phyloP scores from a whole-genome alignment of 805 yeast genomes.

The Teunomyces panamensis region DNA sequence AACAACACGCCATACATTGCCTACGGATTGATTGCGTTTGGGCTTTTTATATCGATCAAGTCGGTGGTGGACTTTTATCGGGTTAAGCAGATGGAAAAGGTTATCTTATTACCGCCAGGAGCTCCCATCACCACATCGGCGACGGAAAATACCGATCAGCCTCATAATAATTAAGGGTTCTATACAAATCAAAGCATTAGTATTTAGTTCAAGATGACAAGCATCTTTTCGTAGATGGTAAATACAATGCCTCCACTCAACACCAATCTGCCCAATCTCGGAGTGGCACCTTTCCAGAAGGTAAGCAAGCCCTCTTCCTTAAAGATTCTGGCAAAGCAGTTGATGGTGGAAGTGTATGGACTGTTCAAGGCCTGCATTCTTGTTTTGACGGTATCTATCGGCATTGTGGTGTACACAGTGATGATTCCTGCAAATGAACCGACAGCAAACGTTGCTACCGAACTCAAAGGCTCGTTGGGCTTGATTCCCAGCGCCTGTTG shows the following conservation, averaged over 20 bases:
- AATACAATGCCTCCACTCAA: conserved; percentile 97
- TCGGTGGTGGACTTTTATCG: conserved; percentile 69
- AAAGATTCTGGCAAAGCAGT: conserved; percentile 79
- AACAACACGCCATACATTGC: conserved; percentile 57
- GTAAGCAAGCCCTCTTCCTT: conserved; percentile 86
- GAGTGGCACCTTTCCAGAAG: conserved; percentile 98
- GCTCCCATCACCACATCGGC: conserved; percentile 5
- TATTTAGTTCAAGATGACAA: conserved; percentile 48
- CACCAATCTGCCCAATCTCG: conserved; percentile 86
- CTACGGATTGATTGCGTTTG: conserved; percentile 62
- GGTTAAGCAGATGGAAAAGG: conserved; percentile 74
- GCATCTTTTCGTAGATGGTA: conserved; percentile 90
- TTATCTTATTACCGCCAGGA: conserved; percentile 48
- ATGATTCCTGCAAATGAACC: conserved; percentile 90
- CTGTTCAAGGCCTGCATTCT: conserved; percentile 95
- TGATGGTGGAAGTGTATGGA: conserved; percentile 67
- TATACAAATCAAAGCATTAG: no score
- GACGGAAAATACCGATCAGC: conserved; percentile 7
- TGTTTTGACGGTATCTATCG: conserved; percentile 92
- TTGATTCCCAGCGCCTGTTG: conserved; percentile 68
- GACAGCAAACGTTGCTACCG: conserved; percentile 77
- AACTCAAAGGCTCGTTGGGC: conserved; percentile 70
- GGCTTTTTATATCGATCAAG: conserved; percentile 61
- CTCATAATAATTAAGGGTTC: not conserved
- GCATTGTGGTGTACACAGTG: conserved; percentile 93